phyloP scores from a whole-genome alignment of 495 filamentous ascomycete genomes.

The Penicillium steckii region DNA sequence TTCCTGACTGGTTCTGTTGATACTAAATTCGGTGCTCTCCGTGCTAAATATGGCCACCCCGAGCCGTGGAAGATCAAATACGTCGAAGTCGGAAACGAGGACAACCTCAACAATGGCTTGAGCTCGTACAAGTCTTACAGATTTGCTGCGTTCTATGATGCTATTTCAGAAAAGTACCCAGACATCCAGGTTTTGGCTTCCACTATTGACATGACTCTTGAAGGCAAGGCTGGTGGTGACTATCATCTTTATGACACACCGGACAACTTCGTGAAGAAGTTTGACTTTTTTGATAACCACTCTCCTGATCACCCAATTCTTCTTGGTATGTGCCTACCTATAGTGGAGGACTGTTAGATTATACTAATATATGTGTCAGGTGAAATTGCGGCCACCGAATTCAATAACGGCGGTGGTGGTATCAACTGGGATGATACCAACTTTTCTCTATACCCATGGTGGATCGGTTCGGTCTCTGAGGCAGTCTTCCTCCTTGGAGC shows the following conservation, averaged over 20 bases:
- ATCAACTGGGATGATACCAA: conserved; percentile 31
- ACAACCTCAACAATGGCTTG: conserved; percentile 42
- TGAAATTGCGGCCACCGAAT: conserved; percentile 53
- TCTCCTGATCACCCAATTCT: conserved; percentile 40
- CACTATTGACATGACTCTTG: conserved; percentile 38
- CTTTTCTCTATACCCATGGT: conserved; percentile 52
- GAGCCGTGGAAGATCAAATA: conserved; percentile 47
- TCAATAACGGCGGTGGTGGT: conserved; percentile 23
- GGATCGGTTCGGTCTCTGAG: conserved; percentile 53
- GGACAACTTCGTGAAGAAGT: conserved; percentile 49
- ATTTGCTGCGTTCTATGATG: conserved; percentile 42
- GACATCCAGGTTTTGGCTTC: conserved; percentile 48
- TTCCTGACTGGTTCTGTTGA: conserved; percentile 35
- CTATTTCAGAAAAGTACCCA: conserved; percentile 49
- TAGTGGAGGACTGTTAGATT: background rate
- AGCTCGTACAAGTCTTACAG: conserved; percentile 44
- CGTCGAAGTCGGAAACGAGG: conserved; percentile 58
- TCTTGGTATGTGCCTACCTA: conserved; percentile 39
- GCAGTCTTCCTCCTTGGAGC: conserved; percentile 64
- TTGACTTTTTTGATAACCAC: conserved; percentile 53
- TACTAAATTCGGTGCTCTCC: conserved; percentile 42
- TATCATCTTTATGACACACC: conserved; percentile 51
- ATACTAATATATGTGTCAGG: conserved; percentile 18
- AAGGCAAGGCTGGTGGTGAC: conserved; percentile 42
- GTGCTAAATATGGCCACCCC: conserved; percentile 45